Conservation (phyloP, 768 basidiomycete genomes). For the Rhodotorula taiwanensis region DNA sequence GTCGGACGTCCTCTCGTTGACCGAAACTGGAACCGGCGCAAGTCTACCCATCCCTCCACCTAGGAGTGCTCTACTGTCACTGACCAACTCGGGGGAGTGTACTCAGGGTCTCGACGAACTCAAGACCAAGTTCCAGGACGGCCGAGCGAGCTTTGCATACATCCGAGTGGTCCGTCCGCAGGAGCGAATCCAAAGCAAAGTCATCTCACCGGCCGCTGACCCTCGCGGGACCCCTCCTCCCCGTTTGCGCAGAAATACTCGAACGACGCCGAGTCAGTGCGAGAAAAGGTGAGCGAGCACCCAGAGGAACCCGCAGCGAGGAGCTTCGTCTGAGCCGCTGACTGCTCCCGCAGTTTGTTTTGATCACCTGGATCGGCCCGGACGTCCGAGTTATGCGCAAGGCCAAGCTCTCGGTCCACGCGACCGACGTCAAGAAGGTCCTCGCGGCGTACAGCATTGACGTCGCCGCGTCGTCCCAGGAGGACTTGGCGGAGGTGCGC, state of each 20-base stretch:
- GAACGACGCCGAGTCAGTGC: constrained; percentile 74
- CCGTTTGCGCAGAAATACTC: constrained; percentile 52
- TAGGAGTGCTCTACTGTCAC: too few species aligned
- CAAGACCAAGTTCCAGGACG: constrained; percentile 60
- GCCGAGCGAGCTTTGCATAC: constrained; percentile 76
- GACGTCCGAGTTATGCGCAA: constrained; percentile 83
- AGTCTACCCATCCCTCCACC: not conserved
- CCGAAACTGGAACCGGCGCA: constrained; percentile 67
- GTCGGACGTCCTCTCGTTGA: constrained; percentile 66
- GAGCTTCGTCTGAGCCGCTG: not conserved
- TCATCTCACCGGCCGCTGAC: too few species aligned
- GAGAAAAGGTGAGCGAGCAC: constrained; percentile 65
- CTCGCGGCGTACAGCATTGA: constrained; percentile 75
- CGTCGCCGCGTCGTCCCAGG: constrained; percentile 71
- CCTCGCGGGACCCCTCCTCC: not conserved
- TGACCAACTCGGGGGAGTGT: too few species aligned
- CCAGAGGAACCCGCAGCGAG: too few species aligned
- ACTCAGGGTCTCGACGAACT: constrained; percentile 65
- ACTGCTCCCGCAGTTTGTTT: constrained; percentile 41
- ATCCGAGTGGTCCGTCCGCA: constrained; percentile 56
- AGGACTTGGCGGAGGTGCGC: constrained; percentile 62
- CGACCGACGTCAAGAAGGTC: constrained; percentile 76
- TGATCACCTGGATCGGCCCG: constrained; percentile 76
- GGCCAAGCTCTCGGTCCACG: constrained; percentile 88
- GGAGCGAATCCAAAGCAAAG: too few species aligned